Evolutionary conservation across 164 flowering plant genomes (phyloP).

Genomic region (Piper longum): DNA sequence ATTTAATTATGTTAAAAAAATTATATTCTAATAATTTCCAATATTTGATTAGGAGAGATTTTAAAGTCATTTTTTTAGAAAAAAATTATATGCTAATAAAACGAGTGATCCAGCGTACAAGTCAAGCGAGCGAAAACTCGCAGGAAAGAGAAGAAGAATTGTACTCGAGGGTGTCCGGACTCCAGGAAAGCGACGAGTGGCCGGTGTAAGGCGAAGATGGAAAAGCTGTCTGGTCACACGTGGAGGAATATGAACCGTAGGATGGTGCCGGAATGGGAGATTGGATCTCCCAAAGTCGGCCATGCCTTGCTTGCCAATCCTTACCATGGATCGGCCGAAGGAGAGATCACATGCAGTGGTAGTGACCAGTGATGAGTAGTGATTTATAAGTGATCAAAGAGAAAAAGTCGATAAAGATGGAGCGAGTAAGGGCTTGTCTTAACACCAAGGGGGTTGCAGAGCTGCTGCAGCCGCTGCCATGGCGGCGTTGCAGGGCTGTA

Average conservation of each 20-base stretch:
- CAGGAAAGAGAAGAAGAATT: no score
- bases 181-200: conserved; percentile 40
- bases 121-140: no score
- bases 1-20: no score
- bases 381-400: background rate
- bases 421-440: conserved; percentile 10
- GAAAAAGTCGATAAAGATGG: background rate
- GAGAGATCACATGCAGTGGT: conserved; percentile 4
- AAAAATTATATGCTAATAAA: no score
- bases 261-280: conserved; percentile 11
- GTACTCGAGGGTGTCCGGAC: no score
- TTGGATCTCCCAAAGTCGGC: no score
- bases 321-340: background rate
- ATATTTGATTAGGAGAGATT: no score
- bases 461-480: conserved; percentile 27
- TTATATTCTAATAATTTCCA: no score
- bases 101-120: no score
- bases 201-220: conserved; percentile 57
- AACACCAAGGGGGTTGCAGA: conserved; percentile 24
- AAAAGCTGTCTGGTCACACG: conserved; percentile 45
- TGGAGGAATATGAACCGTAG: conserved; percentile 16
- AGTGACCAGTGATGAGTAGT: background rate
- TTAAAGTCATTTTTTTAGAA: no score
- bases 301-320: no score
- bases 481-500: conserved; percentile 74